phyloP scores from a whole-genome alignment of 441 rosid species.

The Bruguiera hainesii region DNA sequence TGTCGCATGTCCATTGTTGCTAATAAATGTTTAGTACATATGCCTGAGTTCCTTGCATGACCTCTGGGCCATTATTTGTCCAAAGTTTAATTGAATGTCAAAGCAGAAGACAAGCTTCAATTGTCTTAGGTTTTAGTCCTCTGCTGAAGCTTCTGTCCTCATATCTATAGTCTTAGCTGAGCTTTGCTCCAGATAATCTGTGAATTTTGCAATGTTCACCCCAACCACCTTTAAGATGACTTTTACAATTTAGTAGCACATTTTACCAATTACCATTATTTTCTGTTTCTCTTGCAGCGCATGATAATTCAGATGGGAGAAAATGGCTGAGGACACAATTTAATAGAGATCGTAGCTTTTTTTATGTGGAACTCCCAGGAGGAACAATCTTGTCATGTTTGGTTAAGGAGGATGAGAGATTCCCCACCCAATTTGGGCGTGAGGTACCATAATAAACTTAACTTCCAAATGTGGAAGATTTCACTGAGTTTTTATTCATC shows the following conservation, averaged over 20 bases:
- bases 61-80: neutral
- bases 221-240: conserved; percentile 4
- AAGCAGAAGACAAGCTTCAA: neutral
- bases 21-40: neutral
- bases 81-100: neutral
- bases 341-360: conserved; percentile 51
- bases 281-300: conserved; percentile 38
- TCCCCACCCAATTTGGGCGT: conserved; percentile 93
- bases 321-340: conserved; percentile 62
- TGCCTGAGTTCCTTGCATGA: neutral
- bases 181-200: neutral
- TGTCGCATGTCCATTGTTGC: conserved; percentile 7
- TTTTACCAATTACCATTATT: neutral
- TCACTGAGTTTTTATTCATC: neutral
- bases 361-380: conserved; percentile 79
- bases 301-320: conserved; percentile 56
- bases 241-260: neutral
- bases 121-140: neutral
- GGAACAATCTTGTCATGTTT: conserved; percentile 58
- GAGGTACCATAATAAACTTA: conserved; percentile 48
- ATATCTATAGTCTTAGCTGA: neutral
- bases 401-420: conserved; percentile 68
- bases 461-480: neutral
- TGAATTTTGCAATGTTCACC: neutral
- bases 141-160: neutral